Evolutionary conservation across 2,329 filamentous ascomycete species (phyloP).

Genomic region (Hypomyces rosellus): DNA sequence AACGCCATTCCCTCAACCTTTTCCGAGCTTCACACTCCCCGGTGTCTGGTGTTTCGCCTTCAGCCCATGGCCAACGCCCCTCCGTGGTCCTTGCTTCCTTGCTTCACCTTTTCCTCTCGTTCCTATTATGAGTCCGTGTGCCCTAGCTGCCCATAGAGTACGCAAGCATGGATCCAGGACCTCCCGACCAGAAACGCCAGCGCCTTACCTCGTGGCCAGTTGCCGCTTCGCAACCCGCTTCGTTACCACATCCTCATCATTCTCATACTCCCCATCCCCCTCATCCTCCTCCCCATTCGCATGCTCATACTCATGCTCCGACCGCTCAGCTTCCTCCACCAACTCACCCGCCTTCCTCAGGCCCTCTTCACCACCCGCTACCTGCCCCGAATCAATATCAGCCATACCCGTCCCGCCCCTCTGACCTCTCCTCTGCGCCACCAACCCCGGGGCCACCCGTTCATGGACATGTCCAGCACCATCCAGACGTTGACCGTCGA

Average conservation of each 20-base stretch:
- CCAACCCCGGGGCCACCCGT: slow-evolving; percentile 21
- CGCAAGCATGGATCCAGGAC: slow-evolving; percentile 54
- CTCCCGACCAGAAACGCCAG: slow-evolving; percentile 53
- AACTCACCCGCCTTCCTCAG: slow-evolving; percentile 14
- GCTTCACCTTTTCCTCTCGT: slow-evolving; percentile 29
- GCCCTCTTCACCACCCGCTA: slow-evolving; percentile 19
- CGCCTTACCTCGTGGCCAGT: slow-evolving; percentile 47
- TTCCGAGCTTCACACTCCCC: slow-evolving; percentile 9
- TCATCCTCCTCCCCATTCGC: slow-evolving; percentile 19
- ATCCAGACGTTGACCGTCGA: slow-evolving; percentile 45
- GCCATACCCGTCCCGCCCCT: slow-evolving; percentile 30
- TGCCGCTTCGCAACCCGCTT: slow-evolving; percentile 41
- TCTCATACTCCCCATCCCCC: slow-evolving; percentile 18
- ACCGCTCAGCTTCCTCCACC: slow-evolving; percentile 23
- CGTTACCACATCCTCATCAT: slow-evolving; percentile 40
- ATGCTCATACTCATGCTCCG: slow-evolving; percentile 20
- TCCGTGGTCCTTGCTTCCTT: slow-evolving; percentile 27
- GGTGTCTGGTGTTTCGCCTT: slow-evolving; percentile 17
- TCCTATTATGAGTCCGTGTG: slow-evolving; percentile 31
- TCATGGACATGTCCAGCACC: slow-evolving; percentile 28
- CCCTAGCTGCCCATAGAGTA: slow-evolving; percentile 28
- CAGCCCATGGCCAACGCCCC: slow-evolving; percentile 28
- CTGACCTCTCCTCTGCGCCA: slow-evolving; percentile 27
- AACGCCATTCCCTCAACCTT: slow-evolving; percentile 17
- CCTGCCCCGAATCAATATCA: slow-evolving; percentile 34